Base-by-base conservation (phyloP, 2,329 filamentous ascomycete genomes). In the Calonectria hawksworthii region DNA sequence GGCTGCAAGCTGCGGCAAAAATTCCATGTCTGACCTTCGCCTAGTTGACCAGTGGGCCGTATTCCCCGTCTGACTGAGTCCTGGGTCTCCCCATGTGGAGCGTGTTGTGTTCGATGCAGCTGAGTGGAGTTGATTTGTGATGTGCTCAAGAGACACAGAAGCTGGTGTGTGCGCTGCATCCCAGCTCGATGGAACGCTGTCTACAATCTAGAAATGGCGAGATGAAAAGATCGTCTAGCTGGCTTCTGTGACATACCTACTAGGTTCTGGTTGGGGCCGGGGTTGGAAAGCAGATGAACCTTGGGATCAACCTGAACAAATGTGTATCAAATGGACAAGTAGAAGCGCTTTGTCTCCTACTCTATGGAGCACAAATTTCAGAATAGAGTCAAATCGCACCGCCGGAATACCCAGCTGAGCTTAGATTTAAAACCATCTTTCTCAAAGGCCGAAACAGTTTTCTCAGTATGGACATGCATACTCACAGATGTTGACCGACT, bases 81-180 rank as follows among this genome's bases (percentile, higher is more conserved):
- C 50, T 56, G 54, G 54, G 54, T 16, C 38, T 51, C 56, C 68
- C 21, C 14, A 36, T 34, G 71, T 73, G 67, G 72, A 66, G 28
- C 50, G 51, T 38, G 66, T 47, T 66, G 50, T 67, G 50, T 50
- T 73, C 59, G 51, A 64, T 69, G 44, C 66, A 44, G 41, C 50
- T 38, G 28, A 28, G 56, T 50, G 66, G 71, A 66, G 50, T 69
- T 65, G 71, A 68, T 38, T 69, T 68, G 71, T 69, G 66, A 73
- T 51, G 50, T 69, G 59, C 56, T 69, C n/a, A 36, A 56, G 47
- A 73, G 54, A 41, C 65, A 18, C 26, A 36, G 65, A 52, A 50
- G 65, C 47, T 36, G 36, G 50, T 54, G 47, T 38, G 36, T 54
- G 44, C 28, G 5, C 28, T 34, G 30, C n/a, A 73, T 67, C 30